Evolutionary conservation across 2,329 filamentous ascomycete species (phyloP), one percentile per base, ranked within the genome.

Genomic region (Fusarium siculi): DNA sequence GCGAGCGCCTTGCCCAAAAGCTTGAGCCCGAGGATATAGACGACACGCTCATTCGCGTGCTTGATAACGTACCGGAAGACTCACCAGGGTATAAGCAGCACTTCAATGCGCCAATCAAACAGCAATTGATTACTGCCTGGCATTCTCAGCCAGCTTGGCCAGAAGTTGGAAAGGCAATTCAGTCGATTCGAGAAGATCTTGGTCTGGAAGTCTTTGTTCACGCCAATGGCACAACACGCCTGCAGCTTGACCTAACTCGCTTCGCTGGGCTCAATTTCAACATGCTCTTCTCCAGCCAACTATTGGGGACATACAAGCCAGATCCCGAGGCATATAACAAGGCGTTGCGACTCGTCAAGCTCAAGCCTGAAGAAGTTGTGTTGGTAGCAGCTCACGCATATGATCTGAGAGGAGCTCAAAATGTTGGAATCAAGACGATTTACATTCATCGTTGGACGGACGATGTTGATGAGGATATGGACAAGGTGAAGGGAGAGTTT

Each of bases 341-440:
- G 63, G 84, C 81, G 0, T 71, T 89, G 58, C 75, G 83, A 16
- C 76, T 89, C 7, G 79, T 88, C 7, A 80, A 83, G 43, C 72
- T 84, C 7, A 75, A 76, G 28, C 81, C 87, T 0, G 82, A 87
- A n/a, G 83, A 89, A 59, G 84, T 83, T 23, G 82, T 87, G 15
- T 81, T 87, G 83, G 85, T 89, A 6, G 87, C 87, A 7, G 86
- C 87, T 2, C 87, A 90, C 80, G 85, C 85, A 6, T 89, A 87
- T 74, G 88, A 89, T 76, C 59, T 87, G 28, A 79, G 85, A 21
- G 87, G 83, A 2, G 88, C 86, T 19, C 84, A 84, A 73, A 73
- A 74, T 2, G 79, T 83, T 9, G 87, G 88, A 0, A 84, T 90
- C 79, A 83, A 80, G 68, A 89, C 87, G 0, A 79, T 88, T 1